These are phyloP conservation scores for Hymenoscyphus scutula DNA, from an alignment of 2,329 filamentous ascomycete genomes.

Conservation along the genomic window DNA sequence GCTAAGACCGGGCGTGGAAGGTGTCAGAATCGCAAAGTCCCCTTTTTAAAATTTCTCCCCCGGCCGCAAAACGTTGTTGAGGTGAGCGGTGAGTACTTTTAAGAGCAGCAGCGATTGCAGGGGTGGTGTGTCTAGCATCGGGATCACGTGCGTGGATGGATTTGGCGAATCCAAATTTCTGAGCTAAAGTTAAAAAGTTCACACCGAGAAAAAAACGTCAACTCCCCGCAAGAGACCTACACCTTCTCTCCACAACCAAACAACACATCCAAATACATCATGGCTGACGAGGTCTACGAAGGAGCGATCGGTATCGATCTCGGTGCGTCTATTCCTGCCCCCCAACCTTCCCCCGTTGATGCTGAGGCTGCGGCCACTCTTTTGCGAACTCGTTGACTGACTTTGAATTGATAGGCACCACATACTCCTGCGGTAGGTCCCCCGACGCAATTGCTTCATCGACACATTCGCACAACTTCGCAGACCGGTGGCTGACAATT, in stretches of 20 bases:
- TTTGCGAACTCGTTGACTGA: constrained; percentile 21
- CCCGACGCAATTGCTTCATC: constrained; percentile 8
- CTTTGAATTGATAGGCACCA: constrained; percentile 68
- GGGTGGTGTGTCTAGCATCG: background rate
- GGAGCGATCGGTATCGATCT: constrained; percentile 99
- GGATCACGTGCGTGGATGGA: background rate
- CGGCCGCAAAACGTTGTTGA: background rate
- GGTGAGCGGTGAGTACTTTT: background rate
- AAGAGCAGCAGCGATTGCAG: background rate
- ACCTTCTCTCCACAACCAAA: background rate
- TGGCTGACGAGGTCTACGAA: constrained; percentile 98
- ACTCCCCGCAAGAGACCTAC: constrained; percentile 2
- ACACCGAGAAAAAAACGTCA: constrained; percentile 5
- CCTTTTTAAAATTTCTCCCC: background rate
- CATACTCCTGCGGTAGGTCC: constrained; percentile 77
- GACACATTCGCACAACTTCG: background rate
- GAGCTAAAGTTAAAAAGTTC: constrained; percentile 9
- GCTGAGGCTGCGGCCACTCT: background rate
- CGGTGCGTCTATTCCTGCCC: constrained; percentile 59
- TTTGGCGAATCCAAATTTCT: constrained; percentile 5
- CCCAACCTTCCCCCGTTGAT: background rate
- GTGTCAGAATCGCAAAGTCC: background rate
- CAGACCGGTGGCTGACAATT: constrained; percentile 21
- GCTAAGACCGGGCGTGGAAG: background rate
- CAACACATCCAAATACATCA: constrained; percentile 48